Percentiles rank a stretch among this genome's conserved stretches.
phyloP scores from a whole-genome alignment of 2,329 filamentous ascomycete species.

The Colletotrichum gloeosporioides region DNA sequence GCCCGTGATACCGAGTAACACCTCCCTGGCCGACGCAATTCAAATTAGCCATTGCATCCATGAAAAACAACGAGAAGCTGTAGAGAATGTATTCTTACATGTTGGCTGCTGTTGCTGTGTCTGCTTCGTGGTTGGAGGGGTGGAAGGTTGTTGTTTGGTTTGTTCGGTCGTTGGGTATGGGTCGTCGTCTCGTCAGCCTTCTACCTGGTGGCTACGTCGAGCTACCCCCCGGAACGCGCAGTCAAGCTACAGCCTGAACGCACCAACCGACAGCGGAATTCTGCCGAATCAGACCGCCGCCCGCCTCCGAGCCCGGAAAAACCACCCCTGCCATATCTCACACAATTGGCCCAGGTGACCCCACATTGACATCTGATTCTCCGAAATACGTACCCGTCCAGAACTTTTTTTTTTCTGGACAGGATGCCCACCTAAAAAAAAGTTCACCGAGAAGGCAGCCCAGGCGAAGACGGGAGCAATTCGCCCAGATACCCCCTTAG shows the following conservation, averaged over 20 bases:
- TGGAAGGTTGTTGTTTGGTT: constrained; percentile 3
- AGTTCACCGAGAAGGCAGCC: constrained; percentile 6
- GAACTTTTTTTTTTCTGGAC: constrained; percentile 45
- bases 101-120: constrained; percentile 23
- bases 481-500: constrained; percentile 14
- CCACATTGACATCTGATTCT: constrained; percentile 16
- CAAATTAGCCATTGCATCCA: constrained; percentile 20
- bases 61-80: neutral
- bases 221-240: constrained; percentile 36
- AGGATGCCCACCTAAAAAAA: constrained; percentile 25
- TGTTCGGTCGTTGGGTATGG: neutral
- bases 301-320: constrained; percentile 2
- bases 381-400: constrained; percentile 21
- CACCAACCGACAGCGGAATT: constrained; percentile 21
- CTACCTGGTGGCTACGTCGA: constrained; percentile 6
- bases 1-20: constrained; percentile 96
- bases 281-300: constrained; percentile 38
- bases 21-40: constrained; percentile 71
- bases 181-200: constrained; percentile 19
- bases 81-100: constrained; percentile 29
- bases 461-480: constrained; percentile 31
- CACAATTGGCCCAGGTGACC: neutral
- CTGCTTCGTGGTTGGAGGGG: neutral
- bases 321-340: neutral
- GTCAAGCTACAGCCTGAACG: constrained; percentile 48